These are phyloP conservation scores for Sphagnum fallax DNA, from an alignment of 228 moss, liverwort and hornwort genomes.

Conservation along the genomic window DNA sequence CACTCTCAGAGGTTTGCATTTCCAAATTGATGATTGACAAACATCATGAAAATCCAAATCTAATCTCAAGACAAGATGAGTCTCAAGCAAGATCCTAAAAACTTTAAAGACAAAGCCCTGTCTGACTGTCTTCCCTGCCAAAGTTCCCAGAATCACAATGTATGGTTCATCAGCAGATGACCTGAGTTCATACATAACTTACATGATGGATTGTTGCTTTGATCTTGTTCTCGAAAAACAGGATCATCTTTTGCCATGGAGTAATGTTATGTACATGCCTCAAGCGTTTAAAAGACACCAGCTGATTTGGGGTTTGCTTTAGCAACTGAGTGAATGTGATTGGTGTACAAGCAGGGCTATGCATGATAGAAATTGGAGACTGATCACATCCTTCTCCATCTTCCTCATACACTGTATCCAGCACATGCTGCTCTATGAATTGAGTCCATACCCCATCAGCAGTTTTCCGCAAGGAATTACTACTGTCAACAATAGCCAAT, in stretches of 20 bases:
- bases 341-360: conserved; percentile 5
- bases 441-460: conserved; percentile 19
- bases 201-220: conserved; percentile 1
- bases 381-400: conserved; percentile 12
- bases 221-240: background rate
- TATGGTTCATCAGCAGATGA: too few relatives aligned
- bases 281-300: conserved; percentile 13
- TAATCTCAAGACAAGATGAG: too few relatives aligned
- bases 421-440: conserved; percentile 11
- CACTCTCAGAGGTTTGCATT: too few relatives aligned
- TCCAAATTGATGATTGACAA: too few relatives aligned
- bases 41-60: too few relatives aligned
- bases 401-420: conserved; percentile 21
- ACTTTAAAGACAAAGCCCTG: too few relatives aligned
- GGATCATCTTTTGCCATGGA: conserved; percentile 1
- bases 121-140: too few relatives aligned
- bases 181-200: background rate
- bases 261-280: conserved; percentile 6
- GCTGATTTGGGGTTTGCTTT: conserved; percentile 12
- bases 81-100: too few relatives aligned
- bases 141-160: too few relatives aligned
- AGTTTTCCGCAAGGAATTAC: background rate
- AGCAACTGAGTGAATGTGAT: conserved; percentile 17
- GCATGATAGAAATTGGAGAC: background rate
- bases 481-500: background rate